Base-by-base conservation (phyloP, 2,329 filamentous ascomycete species). In the Penicillium sp. region DNA sequence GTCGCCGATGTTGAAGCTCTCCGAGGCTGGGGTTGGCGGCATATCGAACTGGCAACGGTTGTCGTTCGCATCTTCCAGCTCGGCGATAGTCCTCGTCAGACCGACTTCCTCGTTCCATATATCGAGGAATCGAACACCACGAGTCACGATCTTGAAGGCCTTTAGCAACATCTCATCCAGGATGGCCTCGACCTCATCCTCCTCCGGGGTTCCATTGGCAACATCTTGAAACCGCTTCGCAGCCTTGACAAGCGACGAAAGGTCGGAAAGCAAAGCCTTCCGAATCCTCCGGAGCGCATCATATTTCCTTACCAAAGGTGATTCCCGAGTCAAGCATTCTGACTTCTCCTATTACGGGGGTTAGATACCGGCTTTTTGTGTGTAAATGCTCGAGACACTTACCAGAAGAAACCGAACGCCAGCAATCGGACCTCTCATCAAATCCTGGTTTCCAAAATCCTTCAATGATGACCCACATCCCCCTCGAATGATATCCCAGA, bases 141-240 rank as follows among this genome's bases (percentile, higher is more conserved):
- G 85, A 42, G 86, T 92, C n/a, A 95, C 88, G 45, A 97, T 90
- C 65, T 88, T 90, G 75, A 95, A 97, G 0, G 91, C 91, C 68
- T 91, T 93, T 46, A 95, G 75, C 23, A 97, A 87, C 81, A 97
- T 89, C 67, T 95, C 88, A 64, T 97, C 92, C 49, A 96, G 81
- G 49, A 92, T 81, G 15, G 63, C 65, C 40, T 72, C 67, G n/a
- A 74, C 62, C 28, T 69, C 68, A 25, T 75, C 68, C 25, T 72
- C 66, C 12, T 65, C 55, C 0, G 68, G 61, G 8, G 37, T 70
- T 57, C 76, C 76, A 51, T 75, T 78, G 50, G 88, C 83, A 55
- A 82, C 78, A 62, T 91, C 89, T 68, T 92, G 89, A 56, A 98
- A 75, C 42, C 82, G 81, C 71, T 95, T 96, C 15, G 89, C 88